Conservation (phyloP, 306 rosid genomes). For the Rubus idaeus region DNA sequence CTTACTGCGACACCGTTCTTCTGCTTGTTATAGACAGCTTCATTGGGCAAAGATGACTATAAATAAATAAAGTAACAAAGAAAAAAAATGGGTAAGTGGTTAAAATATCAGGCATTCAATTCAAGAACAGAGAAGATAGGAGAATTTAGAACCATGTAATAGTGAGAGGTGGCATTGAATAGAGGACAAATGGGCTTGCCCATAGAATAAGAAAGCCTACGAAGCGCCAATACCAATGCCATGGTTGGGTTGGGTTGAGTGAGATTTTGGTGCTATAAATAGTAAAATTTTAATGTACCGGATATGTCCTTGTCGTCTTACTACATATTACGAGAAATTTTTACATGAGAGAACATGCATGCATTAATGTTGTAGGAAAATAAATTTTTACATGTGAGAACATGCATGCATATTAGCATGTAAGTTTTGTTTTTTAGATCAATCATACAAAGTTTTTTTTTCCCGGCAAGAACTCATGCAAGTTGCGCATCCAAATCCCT, state of each 20-base stretch:
- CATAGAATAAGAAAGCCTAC: constrained; percentile 76
- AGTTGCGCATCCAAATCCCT: too few relatives aligned
- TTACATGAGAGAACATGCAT: too few relatives aligned
- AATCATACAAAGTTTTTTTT: too few relatives aligned
- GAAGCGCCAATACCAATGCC: constrained; percentile 95
- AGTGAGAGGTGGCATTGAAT: constrained; percentile 60
- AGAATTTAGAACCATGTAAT: constrained; percentile 55
- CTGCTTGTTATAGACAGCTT: constrained; percentile 81
- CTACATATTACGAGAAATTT: too few relatives aligned
- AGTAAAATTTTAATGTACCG: neutral
- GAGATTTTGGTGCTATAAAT: constrained; percentile 30
- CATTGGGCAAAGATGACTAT: constrained; percentile 84
- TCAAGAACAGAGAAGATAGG: neutral
- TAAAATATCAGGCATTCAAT: neutral
- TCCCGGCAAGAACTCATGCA: too few relatives aligned
- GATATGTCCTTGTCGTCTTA: too few relatives aligned
- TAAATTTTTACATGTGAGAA: too few relatives aligned
- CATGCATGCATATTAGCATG: too few relatives aligned
- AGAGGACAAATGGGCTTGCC: constrained; percentile 70
- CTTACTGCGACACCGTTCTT: constrained; percentile 66
- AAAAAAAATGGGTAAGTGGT: neutral
- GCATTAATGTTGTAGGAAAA: too few relatives aligned
- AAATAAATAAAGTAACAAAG: neutral
- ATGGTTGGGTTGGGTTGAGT: constrained; percentile 32
- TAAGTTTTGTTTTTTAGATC: too few relatives aligned